phyloP scores from a whole-genome alignment of 2,329 filamentous ascomycete genomes.

The Ophiognomonia clavigignenti-juglandacearum region DNA sequence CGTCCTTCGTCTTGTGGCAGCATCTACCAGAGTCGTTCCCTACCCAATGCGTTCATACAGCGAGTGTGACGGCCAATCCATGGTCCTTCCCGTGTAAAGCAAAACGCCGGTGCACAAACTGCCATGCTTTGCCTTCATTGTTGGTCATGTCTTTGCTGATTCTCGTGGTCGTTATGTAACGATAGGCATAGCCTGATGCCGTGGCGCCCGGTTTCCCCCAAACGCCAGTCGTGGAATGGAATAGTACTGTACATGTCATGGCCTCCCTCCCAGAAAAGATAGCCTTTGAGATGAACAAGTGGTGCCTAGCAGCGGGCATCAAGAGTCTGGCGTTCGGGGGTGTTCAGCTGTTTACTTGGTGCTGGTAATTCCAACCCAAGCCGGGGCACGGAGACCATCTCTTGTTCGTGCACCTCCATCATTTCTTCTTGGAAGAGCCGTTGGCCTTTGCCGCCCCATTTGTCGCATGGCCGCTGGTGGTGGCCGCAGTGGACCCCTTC shows the following conservation, averaged over 20 bases:
- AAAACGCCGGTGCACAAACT: conserved; percentile 3
- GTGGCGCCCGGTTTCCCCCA: too few species aligned
- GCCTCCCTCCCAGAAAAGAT: not conserved
- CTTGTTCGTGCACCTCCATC: not conserved
- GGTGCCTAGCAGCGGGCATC: conserved; percentile 9
- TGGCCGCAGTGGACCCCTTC: conserved; percentile 16
- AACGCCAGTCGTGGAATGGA: conserved; percentile 8
- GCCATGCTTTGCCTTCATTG: not conserved
- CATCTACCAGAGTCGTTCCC: too few species aligned
- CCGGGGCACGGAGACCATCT: not conserved
- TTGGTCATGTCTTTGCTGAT: not conserved
- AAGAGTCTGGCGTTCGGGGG: not conserved
- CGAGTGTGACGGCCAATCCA: not conserved
- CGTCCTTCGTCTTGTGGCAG: not conserved
- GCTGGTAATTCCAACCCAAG: too few species aligned
- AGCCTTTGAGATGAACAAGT: not conserved
- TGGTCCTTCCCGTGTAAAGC: not conserved
- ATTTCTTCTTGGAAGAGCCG: conserved; percentile 17
- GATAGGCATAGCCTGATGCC: too few species aligned
- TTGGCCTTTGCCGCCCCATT: conserved; percentile 22
- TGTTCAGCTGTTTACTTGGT: not conserved
- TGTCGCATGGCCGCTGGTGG: conserved; percentile 16
- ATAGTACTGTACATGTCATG: not conserved
- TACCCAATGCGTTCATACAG: not conserved
- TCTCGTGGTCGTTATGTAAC: too few species aligned